Conservation (phyloP, 2,329 filamentous ascomycete species). For the Drechslerella coelobrocha region DNA sequence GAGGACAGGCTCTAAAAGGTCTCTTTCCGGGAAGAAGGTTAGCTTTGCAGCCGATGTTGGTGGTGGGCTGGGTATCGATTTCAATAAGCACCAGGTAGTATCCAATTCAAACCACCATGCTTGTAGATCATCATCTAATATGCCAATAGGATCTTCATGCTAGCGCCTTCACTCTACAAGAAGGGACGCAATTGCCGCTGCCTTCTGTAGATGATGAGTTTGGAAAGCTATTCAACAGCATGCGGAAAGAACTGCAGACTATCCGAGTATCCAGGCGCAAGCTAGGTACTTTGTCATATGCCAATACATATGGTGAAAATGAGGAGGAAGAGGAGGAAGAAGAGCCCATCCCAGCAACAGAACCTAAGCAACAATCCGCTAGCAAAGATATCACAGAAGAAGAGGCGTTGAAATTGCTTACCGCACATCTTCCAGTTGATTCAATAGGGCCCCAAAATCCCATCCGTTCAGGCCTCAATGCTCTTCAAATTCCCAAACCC, state of each 20-base stretch:
- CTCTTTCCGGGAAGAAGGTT: slow-evolving; percentile 26
- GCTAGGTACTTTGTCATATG: slow-evolving; percentile 41
- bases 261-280: slow-evolving; percentile 44
- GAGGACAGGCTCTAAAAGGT: slow-evolving; percentile 29
- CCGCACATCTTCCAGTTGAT: slow-evolving; percentile 31
- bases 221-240: slow-evolving; percentile 45
- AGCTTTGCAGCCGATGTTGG: slow-evolving; percentile 47
- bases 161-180: slow-evolving; percentile 38
- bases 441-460: neutral
- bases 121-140: neutral
- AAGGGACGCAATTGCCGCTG: slow-evolving; percentile 40
- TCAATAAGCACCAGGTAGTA: slow-evolving; percentile 46
- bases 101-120: neutral
- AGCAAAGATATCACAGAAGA: slow-evolving; percentile 40
- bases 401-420: slow-evolving; percentile 34
- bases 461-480: neutral
- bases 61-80: slow-evolving; percentile 41
- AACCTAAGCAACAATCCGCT: slow-evolving; percentile 11
- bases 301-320: slow-evolving; percentile 31
- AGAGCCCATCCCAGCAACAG: slow-evolving; percentile 1
- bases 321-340: slow-evolving; percentile 19
- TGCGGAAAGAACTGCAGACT: slow-evolving; percentile 46
- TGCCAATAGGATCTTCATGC: slow-evolving; percentile 36
- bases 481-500: neutral
- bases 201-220: slow-evolving; percentile 45